phyloP scores from a whole-genome alignment of 1,139 yeast genomes.

The Yamadazyma atmosphaerica region DNA sequence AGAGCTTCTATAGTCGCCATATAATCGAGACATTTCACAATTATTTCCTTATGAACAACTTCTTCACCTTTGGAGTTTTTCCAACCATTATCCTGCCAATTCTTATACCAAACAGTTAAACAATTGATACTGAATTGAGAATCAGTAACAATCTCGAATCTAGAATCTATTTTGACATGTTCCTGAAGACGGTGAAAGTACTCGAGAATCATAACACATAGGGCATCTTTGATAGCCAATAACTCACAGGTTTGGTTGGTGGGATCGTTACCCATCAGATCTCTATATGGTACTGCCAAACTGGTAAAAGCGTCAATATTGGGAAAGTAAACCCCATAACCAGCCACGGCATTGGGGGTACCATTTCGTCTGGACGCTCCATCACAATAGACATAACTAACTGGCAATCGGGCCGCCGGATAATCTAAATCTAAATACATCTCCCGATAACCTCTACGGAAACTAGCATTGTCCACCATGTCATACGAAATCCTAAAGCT shows the following conservation, averaged over 20 bases:
- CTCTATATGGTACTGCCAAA: constrained; percentile 37
- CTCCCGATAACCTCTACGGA: no score
- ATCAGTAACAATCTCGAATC: constrained; percentile 50
- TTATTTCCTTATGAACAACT: constrained; percentile 55
- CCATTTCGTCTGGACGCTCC: constrained; percentile 67
- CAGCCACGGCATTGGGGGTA: constrained; percentile 46
- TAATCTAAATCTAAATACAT: no score
- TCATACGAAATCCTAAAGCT: no score
- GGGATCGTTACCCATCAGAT: constrained; percentile 26
- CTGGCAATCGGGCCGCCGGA: background rate
- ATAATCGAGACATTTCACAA: constrained; percentile 32
- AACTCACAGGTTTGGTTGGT: constrained; percentile 87
- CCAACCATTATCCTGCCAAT: constrained; percentile 60
- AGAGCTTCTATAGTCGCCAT: constrained; percentile 22
- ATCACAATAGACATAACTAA: constrained; percentile 55
- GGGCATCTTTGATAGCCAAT: constrained; percentile 60
- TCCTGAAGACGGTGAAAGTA: background rate
- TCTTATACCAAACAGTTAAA: constrained; percentile 49
- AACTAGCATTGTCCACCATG: no score
- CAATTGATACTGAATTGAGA: constrained; percentile 55
- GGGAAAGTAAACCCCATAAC: constrained; percentile 75
- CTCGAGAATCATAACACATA: constrained; percentile 29
- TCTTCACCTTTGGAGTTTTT: constrained; percentile 38
- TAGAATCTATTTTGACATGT: background rate
- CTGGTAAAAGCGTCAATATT: constrained; percentile 37